These are phyloP conservation scores for Trametes villosa DNA, from an alignment of 768 basidiomycete genomes.

Conservation along the genomic window DNA sequence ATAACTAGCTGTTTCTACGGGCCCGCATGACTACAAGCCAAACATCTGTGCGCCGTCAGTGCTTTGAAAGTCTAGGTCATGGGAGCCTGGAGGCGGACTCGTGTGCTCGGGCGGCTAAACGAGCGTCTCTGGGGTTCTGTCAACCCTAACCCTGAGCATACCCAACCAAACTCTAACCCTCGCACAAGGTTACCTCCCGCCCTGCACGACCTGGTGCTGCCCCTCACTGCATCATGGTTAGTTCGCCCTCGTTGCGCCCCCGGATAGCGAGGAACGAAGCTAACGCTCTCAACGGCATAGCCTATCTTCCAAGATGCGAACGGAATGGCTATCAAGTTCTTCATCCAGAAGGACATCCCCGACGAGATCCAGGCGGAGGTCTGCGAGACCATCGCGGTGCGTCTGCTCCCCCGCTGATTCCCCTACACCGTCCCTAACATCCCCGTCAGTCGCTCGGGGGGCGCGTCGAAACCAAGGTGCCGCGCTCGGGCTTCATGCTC, in stretches of 20 bases:
- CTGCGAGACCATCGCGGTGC: conserved; percentile 73
- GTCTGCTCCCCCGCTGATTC: conserved; percentile 18
- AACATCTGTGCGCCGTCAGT: no score
- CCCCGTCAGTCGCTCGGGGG: conserved; percentile 66
- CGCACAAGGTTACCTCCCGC: conserved; percentile 27
- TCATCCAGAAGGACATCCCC: conserved; percentile 78
- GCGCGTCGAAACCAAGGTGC: conserved; percentile 77
- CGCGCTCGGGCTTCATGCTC: conserved; percentile 74
- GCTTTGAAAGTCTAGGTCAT: no score
- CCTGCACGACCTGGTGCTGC: background rate
- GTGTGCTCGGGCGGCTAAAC: background rate
- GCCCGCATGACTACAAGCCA: background rate
- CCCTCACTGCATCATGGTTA: conserved; percentile 20
- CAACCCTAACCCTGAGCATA: conserved; percentile 28
- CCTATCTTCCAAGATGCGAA: conserved; percentile 74
- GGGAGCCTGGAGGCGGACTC: no score
- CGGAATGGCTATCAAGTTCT: conserved; percentile 78
- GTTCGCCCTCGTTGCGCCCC: background rate
- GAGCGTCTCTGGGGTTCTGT: conserved; percentile 20
- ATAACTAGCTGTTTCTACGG: background rate
- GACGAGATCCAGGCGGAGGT: conserved; percentile 71
- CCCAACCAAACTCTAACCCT: conserved; percentile 31
- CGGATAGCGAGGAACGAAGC: background rate
- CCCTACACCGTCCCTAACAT: conserved; percentile 11
- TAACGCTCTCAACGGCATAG: conserved; percentile 38